Base-by-base conservation (phyloP, 768 basidiomycete genomes). In the Kwoniella sp. region DNA sequence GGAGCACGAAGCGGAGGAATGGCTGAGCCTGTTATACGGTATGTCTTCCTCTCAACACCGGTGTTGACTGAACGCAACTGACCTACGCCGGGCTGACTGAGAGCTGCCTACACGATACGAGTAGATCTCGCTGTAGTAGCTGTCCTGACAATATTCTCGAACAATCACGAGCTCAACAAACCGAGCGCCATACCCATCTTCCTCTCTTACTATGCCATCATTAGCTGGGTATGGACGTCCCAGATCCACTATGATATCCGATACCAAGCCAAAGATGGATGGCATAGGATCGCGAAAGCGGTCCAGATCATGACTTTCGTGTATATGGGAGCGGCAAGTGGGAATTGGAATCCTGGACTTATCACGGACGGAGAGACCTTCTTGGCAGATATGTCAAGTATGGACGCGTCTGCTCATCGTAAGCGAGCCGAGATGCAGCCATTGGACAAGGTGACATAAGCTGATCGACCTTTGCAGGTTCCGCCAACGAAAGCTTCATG, bases 71-170 rank as follows among this genome's bases (percentile, higher is more conserved):
- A n/a, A n/a, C n/a, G n/a, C n/a, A n/a, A n/a, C n/a, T n/a, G n/a
- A n/a, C n/a, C n/a, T n/a, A n/a, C n/a, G n/a, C n/a, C n/a, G n/a
- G 46, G 12, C 22, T 27, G 13, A 50, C 55, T 65, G 30, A 58
- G 27, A 6, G 5, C 10, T 15, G 21, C 3, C 25, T 6, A 29
- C 24, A 29, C 29, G n/a, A 22, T 33, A n/a, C n/a, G n/a, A n/a
- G n/a, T n/a, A 75, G 74, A 76, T 57, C 60, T 76, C 15, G 71
- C 68, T 0, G 71, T 76, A 15, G 74, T 76, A 46, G 74, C 74
- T 22, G 74, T 76, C 40, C 55, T 76, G 27, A 67, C 68, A 0
- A 60, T 71, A 13, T 73, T 76, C 55, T 68, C 69, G 2, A 55
- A 46, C 22, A 70, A 63, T 7, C 64, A 68, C 55, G 71, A 73